Evolutionary conservation across 225 moss, liverwort and hornwort species (phyloP).

Genomic region (Polytrichum commune): DNA sequence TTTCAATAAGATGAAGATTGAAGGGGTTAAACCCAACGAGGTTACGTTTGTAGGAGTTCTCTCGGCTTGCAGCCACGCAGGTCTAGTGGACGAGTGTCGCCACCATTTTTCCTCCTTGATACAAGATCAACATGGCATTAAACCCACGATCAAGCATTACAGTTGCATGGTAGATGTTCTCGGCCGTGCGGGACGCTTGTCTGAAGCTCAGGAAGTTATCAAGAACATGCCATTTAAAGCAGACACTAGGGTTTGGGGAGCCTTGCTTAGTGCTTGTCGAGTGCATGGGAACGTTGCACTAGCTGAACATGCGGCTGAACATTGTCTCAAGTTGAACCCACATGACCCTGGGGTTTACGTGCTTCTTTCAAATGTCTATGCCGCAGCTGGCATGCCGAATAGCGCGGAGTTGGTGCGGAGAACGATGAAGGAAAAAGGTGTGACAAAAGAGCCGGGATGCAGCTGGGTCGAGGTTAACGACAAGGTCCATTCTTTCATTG

Average conservation of each 20-base stretch:
- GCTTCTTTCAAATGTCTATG: conserved; percentile 11
- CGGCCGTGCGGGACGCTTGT: background rate
- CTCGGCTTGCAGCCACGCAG: conserved; percentile 11
- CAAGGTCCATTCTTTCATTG: conserved; percentile 4
- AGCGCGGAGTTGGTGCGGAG: background rate
- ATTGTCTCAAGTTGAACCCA: conserved; percentile 1
- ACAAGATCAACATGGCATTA: background rate
- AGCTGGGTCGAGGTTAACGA: conserved; percentile 12
- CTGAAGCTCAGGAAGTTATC: conserved; percentile 1
- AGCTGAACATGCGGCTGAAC: background rate
- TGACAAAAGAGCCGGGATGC: conserved; percentile 1
- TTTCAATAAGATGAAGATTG: conserved; percentile 9
- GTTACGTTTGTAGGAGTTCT: conserved; percentile 1
- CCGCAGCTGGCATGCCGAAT: background rate
- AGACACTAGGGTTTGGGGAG: conserved; percentile 6
- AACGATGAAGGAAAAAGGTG: conserved; percentile 4
- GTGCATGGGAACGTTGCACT: background rate
- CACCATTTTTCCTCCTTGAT: background rate
- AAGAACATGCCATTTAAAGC: conserved; percentile 1
- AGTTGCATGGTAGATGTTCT: conserved; percentile 4
- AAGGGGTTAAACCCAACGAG: conserved; percentile 1
- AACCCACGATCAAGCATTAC: conserved; percentile 2
- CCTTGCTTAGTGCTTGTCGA: conserved; percentile 4
- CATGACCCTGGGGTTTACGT: background rate
- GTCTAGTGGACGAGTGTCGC: conserved; percentile 4